Evolutionary conservation across 352 stramenopile genomes (phyloP).

Genomic region (Poterioochromonas sp.): DNA sequence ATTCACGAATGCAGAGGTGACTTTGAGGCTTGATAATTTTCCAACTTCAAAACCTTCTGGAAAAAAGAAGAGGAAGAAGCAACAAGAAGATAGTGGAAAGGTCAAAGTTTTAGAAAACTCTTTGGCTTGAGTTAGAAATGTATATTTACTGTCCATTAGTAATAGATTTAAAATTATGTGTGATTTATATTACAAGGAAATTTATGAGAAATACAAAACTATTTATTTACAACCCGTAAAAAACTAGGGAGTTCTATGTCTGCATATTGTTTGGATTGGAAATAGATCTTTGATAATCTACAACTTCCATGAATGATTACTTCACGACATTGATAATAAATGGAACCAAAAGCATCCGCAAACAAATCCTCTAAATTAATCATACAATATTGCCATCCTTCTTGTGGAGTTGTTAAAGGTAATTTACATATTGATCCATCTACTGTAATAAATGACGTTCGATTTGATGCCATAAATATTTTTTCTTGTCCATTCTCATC

Average conservation of each 20-base stretch:
- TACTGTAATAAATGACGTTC: not conserved
- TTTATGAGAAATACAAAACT: not conserved
- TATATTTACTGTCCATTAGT: no score
- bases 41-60: no score
- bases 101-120: no score
- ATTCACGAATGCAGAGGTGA: no score
- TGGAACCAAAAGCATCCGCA: not conserved
- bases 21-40: no score
- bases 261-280: conserved; percentile 11
- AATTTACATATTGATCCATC: conserved; percentile 13
- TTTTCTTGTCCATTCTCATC: not conserved
- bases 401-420: not conserved
- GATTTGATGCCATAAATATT: not conserved
- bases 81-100: no score
- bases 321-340: not conserved
- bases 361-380: conserved; percentile 18
- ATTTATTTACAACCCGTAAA: not conserved
- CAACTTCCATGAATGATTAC: not conserved
- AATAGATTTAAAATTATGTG: no score
- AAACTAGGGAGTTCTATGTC: conserved; percentile 15
- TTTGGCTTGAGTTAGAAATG: no score
- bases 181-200: no score
- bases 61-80: no score
- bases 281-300: conserved; percentile 10
- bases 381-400: conserved; percentile 22